Percentiles rank a stretch among this genome's conserved stretches.
phyloP scores from a whole-genome alignment of 2,329 filamentous ascomycete genomes.

The Massarina eburnea region DNA sequence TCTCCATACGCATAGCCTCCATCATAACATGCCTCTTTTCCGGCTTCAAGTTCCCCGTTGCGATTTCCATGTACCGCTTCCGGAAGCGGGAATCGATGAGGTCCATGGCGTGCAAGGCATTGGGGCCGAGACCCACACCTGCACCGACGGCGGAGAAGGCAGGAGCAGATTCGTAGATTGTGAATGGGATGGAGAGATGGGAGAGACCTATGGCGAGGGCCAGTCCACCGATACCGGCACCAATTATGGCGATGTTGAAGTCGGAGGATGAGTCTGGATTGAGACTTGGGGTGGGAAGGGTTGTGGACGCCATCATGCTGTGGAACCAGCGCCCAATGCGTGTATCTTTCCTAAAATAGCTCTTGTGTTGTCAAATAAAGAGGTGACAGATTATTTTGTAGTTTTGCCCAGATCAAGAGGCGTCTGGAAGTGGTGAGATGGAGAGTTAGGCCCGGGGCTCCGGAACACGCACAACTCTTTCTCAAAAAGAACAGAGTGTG shows the following conservation, averaged over 20 bases:
- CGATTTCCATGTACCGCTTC: constrained; percentile 42
- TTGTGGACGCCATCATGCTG: neutral
- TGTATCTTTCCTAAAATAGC: neutral
- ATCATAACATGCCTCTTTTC: constrained; percentile 46
- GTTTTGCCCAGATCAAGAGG: no score
- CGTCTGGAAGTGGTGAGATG: no score
- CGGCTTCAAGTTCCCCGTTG: constrained; percentile 42
- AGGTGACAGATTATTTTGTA: no score
- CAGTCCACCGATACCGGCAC: constrained; percentile 32
- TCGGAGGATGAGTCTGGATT: no score
- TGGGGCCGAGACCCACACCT: constrained; percentile 43
- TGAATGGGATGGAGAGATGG: constrained; percentile 23
- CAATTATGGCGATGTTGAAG: constrained; percentile 10
- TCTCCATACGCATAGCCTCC: constrained; percentile 45
- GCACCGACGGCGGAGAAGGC: constrained; percentile 29
- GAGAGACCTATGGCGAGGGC: constrained; percentile 28
- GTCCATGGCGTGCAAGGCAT: constrained; percentile 47
- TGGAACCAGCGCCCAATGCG: neutral
- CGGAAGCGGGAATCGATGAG: constrained; percentile 45
- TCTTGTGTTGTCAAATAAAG: no score
- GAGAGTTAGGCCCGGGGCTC: no score
- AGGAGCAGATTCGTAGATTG: constrained; percentile 28
- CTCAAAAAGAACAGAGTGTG: no score
- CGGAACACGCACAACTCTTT: no score
- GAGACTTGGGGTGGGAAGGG: neutral